A percentile compares a stretch with the other conserved stretches of the same genome.
phyloP scores from a whole-genome alignment of 495 filamentous ascomycete species.

The Aspergillus bertholletiae region DNA sequence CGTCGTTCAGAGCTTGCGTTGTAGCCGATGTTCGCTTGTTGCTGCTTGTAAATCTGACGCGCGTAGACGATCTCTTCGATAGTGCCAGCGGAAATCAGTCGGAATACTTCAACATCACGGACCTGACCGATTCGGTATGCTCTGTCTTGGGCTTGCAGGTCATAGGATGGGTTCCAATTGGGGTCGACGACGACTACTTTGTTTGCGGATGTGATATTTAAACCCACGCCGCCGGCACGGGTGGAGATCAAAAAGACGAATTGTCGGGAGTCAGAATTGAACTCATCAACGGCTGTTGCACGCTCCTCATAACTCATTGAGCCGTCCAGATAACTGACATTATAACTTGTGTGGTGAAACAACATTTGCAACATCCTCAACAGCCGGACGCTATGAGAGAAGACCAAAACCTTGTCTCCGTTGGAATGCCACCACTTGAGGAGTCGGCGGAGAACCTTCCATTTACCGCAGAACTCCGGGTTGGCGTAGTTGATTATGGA shows the following conservation, averaged over 20 bases:
- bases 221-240: constrained; percentile 80
- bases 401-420: constrained; percentile 92
- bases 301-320: constrained; percentile 84
- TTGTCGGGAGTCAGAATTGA: constrained; percentile 82
- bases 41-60: constrained; percentile 97
- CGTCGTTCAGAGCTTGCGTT: constrained; percentile 86
- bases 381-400: constrained; percentile 83
- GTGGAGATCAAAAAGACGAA: constrained; percentile 98
- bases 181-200: constrained; percentile 98
- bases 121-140: constrained; percentile 94
- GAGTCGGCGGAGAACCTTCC: constrained; percentile 86
- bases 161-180: constrained; percentile 94
- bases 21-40: constrained; percentile 97
- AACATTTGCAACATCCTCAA: constrained; percentile 82
- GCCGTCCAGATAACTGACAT: constrained; percentile 86
- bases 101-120: constrained; percentile 93
- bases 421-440: constrained; percentile 85
- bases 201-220: constrained; percentile 97
- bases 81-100: constrained; percentile 87
- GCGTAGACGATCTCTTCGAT: constrained; percentile 98
- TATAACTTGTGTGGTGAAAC: constrained; percentile 88
- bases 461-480: constrained; percentile 94
- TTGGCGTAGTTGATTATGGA: constrained; percentile 80
- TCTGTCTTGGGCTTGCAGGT: constrained; percentile 94
- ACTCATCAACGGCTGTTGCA: constrained; percentile 73